phyloP scores from a whole-genome alignment of 2,329 filamentous ascomycete species.

The Arthrobotrys musiformis region DNA sequence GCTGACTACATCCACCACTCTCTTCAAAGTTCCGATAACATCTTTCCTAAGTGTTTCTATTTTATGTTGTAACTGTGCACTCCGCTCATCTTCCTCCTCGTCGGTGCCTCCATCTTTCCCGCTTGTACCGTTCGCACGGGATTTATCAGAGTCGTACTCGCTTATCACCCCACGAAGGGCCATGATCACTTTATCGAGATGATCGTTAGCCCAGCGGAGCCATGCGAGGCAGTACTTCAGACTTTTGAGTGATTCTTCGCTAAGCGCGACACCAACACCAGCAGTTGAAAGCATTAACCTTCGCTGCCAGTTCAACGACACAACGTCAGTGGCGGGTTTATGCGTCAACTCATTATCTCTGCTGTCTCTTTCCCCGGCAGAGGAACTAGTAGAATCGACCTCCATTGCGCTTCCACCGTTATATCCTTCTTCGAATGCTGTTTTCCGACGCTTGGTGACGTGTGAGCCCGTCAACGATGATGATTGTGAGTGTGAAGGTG shows the following conservation, averaged over 20 bases:
- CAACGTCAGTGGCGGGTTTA: constrained; percentile 59
- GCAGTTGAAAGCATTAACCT: constrained; percentile 90
- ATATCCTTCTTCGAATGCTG: constrained; percentile 64
- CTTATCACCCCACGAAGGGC: constrained; percentile 80
- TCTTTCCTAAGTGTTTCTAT: constrained; percentile 77
- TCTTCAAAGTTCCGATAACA: constrained; percentile 80
- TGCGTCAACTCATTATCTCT: constrained; percentile 59
- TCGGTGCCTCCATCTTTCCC: constrained; percentile 58
- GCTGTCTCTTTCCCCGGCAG: constrained; percentile 60
- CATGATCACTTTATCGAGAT: constrained; percentile 78
- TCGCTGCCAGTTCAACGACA: constrained; percentile 75
- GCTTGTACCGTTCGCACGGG: constrained; percentile 48
- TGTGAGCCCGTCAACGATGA: constrained; percentile 52
- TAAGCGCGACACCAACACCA: constrained; percentile 89
- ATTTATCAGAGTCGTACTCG: constrained; percentile 75
- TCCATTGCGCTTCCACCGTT: constrained; percentile 56
- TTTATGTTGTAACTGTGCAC: constrained; percentile 68
- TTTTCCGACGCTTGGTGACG: constrained; percentile 70
- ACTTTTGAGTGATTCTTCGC: constrained; percentile 83
- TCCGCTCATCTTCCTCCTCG: constrained; percentile 58
- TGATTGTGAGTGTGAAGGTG: constrained; percentile 62
- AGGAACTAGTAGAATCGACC: constrained; percentile 57
- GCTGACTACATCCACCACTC: constrained; percentile 84
- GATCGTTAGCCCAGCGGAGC: constrained; percentile 82
- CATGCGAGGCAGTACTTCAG: constrained; percentile 85